Percentiles rank a stretch among this genome's conserved stretches.
Conservation (phyloP, 768 basidiomycete genomes). For the Auriscalpium vulgare region DNA sequence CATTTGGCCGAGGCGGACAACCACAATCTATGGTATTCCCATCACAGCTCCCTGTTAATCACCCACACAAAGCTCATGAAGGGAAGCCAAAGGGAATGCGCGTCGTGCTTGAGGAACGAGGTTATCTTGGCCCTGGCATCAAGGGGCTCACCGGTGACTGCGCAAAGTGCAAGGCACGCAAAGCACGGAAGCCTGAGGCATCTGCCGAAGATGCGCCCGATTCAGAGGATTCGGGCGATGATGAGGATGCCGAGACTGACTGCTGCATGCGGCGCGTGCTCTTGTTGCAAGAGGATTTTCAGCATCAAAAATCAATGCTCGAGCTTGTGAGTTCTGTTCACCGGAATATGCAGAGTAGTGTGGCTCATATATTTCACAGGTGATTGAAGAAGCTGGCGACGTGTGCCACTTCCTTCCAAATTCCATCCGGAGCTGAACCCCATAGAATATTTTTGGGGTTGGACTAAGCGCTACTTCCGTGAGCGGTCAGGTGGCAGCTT, state of each 20-base stretch:
- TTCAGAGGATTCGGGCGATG: too few species aligned
- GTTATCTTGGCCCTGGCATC: too few species aligned
- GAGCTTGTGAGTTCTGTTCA: constrained; percentile 8
- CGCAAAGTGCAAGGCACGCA: too few species aligned
- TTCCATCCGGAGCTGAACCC: constrained; percentile 13
- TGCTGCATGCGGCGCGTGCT: constrained; percentile 16
- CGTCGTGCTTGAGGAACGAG: too few species aligned
- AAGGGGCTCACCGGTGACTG: too few species aligned
- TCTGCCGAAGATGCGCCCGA: too few species aligned
- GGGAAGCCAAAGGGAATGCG: too few species aligned
- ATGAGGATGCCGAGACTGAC: not conserved
- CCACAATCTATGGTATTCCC: too few species aligned
- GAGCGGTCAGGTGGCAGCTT: constrained; percentile 7
- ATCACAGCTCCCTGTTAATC: too few species aligned
- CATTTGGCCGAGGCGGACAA: too few species aligned
- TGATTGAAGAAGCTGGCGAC: constrained; percentile 6
- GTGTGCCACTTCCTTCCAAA: constrained; percentile 10
- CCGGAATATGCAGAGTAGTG: not conserved
- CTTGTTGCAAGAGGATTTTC: constrained; percentile 11
- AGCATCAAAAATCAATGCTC: constrained; percentile 11
- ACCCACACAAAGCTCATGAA: too few species aligned
- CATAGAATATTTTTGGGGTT: constrained; percentile 7
- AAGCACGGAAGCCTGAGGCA: too few species aligned
- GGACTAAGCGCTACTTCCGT: not conserved
- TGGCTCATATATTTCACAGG: not conserved